A percentile compares a stretch with the other conserved stretches of the same genome.
Conservation (phyloP, 768 basidiomycete species). For the Strobilomyces dryophilus region DNA sequence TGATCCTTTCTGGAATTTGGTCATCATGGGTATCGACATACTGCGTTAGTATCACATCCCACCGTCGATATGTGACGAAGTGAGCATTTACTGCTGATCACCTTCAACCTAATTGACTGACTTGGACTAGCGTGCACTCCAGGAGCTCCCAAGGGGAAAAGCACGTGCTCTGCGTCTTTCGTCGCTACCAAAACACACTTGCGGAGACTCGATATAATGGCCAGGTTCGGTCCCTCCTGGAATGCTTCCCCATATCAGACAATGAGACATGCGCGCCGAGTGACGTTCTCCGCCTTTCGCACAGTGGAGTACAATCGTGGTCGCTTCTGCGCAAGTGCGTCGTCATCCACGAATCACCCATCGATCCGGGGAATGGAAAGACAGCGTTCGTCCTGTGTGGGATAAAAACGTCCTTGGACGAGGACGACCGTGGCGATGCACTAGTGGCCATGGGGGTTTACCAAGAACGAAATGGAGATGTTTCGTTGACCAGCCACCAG, state of each 20-base stretch:
- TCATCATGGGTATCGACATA: not conserved
- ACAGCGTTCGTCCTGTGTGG: not conserved
- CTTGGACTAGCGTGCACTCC: too few relatives aligned
- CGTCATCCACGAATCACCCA: slow-evolving; percentile 2
- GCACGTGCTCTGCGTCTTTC: not conserved
- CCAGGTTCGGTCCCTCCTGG: not conserved
- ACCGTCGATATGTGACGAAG: not conserved
- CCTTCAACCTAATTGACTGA: not conserved
- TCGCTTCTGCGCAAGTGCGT: not conserved
- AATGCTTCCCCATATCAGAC: slow-evolving; percentile 6
- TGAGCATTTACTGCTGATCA: not conserved
- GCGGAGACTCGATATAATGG: too few relatives aligned
- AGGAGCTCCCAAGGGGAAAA: too few relatives aligned
- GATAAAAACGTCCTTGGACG: not conserved
- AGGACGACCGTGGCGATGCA: too few relatives aligned
- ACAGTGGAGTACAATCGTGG: too few relatives aligned
- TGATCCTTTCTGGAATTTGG: not conserved
- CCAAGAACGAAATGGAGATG: not conserved
- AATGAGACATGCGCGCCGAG: not conserved
- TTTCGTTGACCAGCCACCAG: not conserved
- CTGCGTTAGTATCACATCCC: slow-evolving; percentile 1
- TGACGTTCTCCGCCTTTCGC: slow-evolving; percentile 1
- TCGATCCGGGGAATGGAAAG: not conserved
- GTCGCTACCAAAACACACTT: slow-evolving; percentile 6
- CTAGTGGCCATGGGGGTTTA: not conserved